These are phyloP conservation scores for Geranium rotundifolium DNA, from an alignment of 345 rosid genomes.

Conservation along the genomic window DNA sequence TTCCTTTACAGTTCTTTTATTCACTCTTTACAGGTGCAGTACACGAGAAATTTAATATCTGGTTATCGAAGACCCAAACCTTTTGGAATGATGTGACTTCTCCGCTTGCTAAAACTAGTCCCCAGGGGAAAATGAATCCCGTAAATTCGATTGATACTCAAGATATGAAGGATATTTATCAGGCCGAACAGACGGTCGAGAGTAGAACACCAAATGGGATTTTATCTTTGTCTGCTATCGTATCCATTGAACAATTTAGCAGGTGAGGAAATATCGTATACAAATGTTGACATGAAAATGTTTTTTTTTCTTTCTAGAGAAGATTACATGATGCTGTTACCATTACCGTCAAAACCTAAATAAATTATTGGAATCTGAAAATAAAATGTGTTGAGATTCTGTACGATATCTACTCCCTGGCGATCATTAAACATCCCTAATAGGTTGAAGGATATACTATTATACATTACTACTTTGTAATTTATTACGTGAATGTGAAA, in stretches of 20 bases:
- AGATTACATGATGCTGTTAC: no score
- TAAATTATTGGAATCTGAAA: no score
- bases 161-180: constrained; percentile 55
- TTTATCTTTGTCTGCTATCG: constrained; percentile 64
- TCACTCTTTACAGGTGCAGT: constrained; percentile 40
- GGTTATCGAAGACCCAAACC: constrained; percentile 78
- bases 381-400: no score
- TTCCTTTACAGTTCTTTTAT: neutral
- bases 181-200: constrained; percentile 60
- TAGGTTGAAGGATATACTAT: neutral
- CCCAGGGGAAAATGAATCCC: constrained; percentile 33
- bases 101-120: constrained; percentile 45
- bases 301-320: no score
- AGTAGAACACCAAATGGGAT: constrained; percentile 44
- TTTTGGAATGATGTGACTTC: constrained; percentile 42
- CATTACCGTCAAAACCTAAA: no score
- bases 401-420: no score
- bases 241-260: constrained; percentile 93
- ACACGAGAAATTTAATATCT: constrained; percentile 55
- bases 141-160: constrained; percentile 28
- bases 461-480: neutral
- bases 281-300: no score
- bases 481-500: neutral
- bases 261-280: constrained; percentile 33
- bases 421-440: no score